Evolutionary conservation across 352 stramenopile species (phyloP).

Genomic region (Phytophthora palmivora): DNA sequence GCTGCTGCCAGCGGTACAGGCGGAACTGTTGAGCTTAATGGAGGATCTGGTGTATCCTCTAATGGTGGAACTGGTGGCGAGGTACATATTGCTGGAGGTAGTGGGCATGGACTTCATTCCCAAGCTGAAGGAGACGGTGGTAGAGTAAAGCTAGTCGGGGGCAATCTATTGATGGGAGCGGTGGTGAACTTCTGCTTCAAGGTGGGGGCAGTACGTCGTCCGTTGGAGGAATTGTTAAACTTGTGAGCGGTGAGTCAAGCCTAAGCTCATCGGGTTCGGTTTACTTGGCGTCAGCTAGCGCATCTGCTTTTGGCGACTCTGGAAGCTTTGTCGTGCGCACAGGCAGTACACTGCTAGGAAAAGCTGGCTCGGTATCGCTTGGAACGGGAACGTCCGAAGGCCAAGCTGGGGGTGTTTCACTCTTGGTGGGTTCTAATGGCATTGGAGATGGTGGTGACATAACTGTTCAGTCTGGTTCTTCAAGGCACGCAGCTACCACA

Average conservation of each 20-base stretch:
- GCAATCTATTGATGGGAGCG: constrained; percentile 48
- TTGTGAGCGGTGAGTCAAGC: constrained; percentile 52
- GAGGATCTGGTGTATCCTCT: constrained; percentile 51
- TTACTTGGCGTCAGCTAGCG: constrained; percentile 42
- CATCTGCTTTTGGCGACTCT: constrained; percentile 49
- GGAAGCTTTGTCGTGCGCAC: constrained; percentile 46
- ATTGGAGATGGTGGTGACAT: constrained; percentile 63
- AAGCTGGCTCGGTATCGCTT: constrained; percentile 52
- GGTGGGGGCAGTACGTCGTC: constrained; percentile 51
- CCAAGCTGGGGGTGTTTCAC: constrained; percentile 43
- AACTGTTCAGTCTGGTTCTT: constrained; percentile 56
- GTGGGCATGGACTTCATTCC: constrained; percentile 43
- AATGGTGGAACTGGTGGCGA: constrained; percentile 59
- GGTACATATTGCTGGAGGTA: constrained; percentile 47
- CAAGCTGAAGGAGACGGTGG: constrained; percentile 46
- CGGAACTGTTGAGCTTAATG: constrained; percentile 43
- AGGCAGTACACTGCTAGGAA: constrained; percentile 45
- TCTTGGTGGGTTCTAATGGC: constrained; percentile 51
- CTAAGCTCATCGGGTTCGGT: constrained; percentile 57
- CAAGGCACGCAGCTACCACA: constrained; percentile 50
- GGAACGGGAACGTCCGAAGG: constrained; percentile 51
- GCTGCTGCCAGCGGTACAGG: constrained; percentile 36
- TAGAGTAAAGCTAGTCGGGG: constrained; percentile 38
- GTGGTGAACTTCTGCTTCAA: constrained; percentile 41
- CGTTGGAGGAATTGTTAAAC: constrained; percentile 46